These are phyloP conservation scores for Coffea eugenioides DNA, from an alignment of 257 asterid species.

Conservation along the genomic window DNA sequence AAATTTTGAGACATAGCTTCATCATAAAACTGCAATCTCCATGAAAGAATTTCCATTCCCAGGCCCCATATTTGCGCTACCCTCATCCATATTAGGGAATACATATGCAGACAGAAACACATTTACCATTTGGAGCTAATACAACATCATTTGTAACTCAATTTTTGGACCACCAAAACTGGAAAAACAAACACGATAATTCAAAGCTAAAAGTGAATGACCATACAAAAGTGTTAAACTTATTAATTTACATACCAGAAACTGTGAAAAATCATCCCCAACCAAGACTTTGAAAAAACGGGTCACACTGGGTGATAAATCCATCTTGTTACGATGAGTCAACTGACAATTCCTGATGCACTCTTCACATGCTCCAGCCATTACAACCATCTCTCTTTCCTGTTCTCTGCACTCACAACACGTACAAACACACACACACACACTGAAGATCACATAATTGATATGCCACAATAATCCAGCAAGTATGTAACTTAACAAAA, in stretches of 20 bases:
- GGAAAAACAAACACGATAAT: not conserved
- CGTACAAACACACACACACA: not conserved
- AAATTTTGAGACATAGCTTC: not conserved
- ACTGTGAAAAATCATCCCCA: constrained; percentile 17
- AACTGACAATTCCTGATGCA: constrained; percentile 19
- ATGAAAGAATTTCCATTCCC: not conserved
- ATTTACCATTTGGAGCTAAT: not conserved
- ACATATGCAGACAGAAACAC: not conserved
- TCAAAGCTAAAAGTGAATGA: not conserved
- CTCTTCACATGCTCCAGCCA: constrained; percentile 18
- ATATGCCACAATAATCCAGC: not conserved
- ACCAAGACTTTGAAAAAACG: constrained; percentile 39
- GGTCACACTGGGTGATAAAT: constrained; percentile 3
- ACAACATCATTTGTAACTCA: not conserved
- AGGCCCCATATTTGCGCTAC: too few relatives aligned
- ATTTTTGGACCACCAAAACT: not conserved
- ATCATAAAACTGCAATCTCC: not conserved
- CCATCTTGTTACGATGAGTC: constrained; percentile 20
- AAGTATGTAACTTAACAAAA: not conserved
- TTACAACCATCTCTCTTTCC: not conserved
- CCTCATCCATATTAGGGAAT: not conserved
- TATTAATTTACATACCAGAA: constrained; percentile 23
- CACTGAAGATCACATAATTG: not conserved
- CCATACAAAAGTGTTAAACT: not conserved
- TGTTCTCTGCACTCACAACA: constrained; percentile 1